Base-by-base conservation (phyloP, 148 eudicot genomes). In the Agrostemma githago region DNA sequence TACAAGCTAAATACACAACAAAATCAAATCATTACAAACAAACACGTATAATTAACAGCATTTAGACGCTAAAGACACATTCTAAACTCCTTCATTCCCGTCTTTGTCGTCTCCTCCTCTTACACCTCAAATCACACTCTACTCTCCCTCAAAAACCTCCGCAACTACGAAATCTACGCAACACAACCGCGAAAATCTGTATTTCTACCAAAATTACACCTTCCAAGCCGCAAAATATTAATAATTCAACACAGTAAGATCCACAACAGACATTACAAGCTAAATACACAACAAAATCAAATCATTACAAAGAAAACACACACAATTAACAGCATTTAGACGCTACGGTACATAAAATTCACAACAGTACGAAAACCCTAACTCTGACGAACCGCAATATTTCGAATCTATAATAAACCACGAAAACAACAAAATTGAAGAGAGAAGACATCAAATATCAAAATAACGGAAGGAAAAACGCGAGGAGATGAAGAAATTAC, bases 281-380 rank as follows among this genome's bases (percentile, higher is more conserved):
- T 40, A 41, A 41, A 72, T 68, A 72, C 74, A 20, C 41, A 56
- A 1, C 44, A 77, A 44, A 26, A 77, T 3, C 20, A 63, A 37
- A 42, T 53, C 3, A 16, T 7, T 70, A 77, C 62, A 40, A 5
- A 9, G 21, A 71, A 54, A 71, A 62, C 1, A 17, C 20, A 58
- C 77, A 41, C 6, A 57, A 80, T 40, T 62, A 17, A 38, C 11
- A n/a, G 34, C 68, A 77, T 8, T 4, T 0, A 34, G 53, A 39
- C 15, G 37, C 10, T 14, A 76, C 53, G 61, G 43, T 44, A 6
- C n/a, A 68, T 44, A 8, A 77, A 46, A 76, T 67, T 41, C 62
- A 80, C 83, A 63, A 60, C 10, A 69, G 62, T n/a, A 53, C 26
- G 41, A 48, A 83, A 86, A 83, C 86, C 88, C 88, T 86, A 81